These are phyloP conservation scores for Casaregolazyma suthepensis DNA, from an alignment of 1,139 yeast species.

Conservation along the genomic window DNA sequence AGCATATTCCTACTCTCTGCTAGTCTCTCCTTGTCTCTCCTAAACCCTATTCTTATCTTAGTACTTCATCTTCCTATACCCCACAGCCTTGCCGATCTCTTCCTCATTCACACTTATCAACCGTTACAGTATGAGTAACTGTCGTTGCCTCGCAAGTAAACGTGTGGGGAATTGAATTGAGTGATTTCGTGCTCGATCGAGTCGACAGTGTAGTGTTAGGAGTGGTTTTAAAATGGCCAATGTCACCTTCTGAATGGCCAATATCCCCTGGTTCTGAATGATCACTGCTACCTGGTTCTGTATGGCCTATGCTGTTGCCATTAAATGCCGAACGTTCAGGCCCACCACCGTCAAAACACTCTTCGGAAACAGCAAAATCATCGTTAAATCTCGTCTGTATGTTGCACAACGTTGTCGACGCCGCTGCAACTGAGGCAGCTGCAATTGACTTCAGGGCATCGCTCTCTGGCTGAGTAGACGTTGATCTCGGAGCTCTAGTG, in stretches of 20 bases:
- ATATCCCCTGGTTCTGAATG: not conserved
- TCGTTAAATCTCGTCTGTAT: not conserved
- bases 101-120: not conserved
- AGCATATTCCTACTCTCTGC: no score
- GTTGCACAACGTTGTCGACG: no score
- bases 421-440: not conserved
- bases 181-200: not conserved
- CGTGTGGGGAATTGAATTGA: not conserved
- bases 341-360: not conserved
- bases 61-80: no score
- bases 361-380: not conserved
- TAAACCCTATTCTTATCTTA: no score
- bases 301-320: not conserved
- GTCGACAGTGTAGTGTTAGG: not conserved
- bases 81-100: no score
- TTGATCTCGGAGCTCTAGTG: not conserved
- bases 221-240: not conserved
- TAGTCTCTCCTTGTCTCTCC: no score
- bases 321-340: not conserved
- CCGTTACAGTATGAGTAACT: not conserved
- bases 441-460: not conserved
- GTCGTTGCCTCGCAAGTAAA: not conserved
- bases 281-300: not conserved
- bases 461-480: no score
- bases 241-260: not conserved